phyloP scores from a whole-genome alignment of 2,329 filamentous ascomycete genomes.

The Metarhizium album region DNA sequence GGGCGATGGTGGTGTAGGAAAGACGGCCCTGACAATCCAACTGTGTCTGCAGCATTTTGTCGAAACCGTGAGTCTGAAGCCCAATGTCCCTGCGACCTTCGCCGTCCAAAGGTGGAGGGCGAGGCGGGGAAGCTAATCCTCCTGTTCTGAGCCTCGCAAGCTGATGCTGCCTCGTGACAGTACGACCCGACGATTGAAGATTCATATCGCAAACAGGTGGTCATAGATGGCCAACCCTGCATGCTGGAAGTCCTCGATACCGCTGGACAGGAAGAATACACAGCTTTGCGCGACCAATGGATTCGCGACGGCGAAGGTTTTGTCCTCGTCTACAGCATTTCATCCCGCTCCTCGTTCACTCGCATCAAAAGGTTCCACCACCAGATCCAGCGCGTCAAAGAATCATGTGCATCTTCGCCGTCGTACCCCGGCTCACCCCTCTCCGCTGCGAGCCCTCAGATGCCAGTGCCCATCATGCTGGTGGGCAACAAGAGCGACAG shows the following conservation, averaged over 20 bases:
- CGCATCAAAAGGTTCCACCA: conserved; percentile 93
- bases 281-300: conserved; percentile 92
- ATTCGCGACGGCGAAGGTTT: conserved; percentile 97
- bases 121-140: not conserved
- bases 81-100: not conserved
- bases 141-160: not conserved
- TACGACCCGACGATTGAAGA: conserved; percentile 85
- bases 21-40: conserved; percentile 91
- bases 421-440: conserved; percentile 69
- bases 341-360: conserved; percentile 86
- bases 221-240: conserved; percentile 90
- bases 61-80: conserved; percentile 57
- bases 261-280: conserved; percentile 97
- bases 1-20: conserved; percentile 87
- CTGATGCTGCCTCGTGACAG: conserved; percentile 26
- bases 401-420: conserved; percentile 68
- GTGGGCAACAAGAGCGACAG: conserved; percentile 98
- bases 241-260: conserved; percentile 98
- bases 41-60: conserved; percentile 97
- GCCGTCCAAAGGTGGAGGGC: not conserved
- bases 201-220: conserved; percentile 78
- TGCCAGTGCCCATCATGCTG: conserved; percentile 87
- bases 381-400: conserved; percentile 95
- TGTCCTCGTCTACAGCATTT: conserved; percentile 96
- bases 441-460: conserved; percentile 44